Percentiles rank a stretch among this genome's conserved stretches.
These are phyloP conservation scores for Alternaria incomplexa DNA, from an alignment of 2,329 filamentous ascomycete genomes.

Conservation along the genomic window DNA sequence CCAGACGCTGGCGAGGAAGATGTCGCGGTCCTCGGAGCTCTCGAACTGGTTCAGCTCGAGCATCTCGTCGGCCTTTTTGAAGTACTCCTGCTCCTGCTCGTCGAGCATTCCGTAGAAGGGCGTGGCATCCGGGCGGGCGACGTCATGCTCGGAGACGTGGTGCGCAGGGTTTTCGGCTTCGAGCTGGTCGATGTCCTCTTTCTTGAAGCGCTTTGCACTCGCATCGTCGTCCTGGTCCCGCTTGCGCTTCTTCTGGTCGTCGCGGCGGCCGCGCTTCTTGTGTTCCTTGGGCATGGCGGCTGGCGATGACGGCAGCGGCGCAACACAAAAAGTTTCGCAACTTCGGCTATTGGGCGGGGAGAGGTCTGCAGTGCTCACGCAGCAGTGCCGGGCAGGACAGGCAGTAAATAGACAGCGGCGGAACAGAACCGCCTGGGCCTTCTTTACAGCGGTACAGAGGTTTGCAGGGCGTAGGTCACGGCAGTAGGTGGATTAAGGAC, in stretches of 20 bases:
- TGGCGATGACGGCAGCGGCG: constrained; percentile 13
- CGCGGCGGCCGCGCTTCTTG: constrained; percentile 64
- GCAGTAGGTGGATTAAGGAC: constrained; percentile 13
- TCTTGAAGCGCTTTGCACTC: constrained; percentile 44
- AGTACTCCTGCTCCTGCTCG: constrained; percentile 94
- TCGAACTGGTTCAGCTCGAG: constrained; percentile 89
- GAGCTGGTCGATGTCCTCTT: constrained; percentile 22
- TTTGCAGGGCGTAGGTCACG: constrained; percentile 12
- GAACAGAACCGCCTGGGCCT: not conserved
- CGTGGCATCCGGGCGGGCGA: constrained; percentile 58
- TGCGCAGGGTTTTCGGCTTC: constrained; percentile 21
- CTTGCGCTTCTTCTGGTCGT: constrained; percentile 58
- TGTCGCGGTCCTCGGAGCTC: constrained; percentile 64
- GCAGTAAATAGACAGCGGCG: not conserved
- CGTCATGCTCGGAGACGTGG: constrained; percentile 33
- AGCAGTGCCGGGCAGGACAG: not conserved
- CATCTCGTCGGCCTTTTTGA: constrained; percentile 85
- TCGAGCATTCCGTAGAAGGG: constrained; percentile 94
- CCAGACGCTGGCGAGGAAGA: constrained; percentile 78
- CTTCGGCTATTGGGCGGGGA: constrained; percentile 16
- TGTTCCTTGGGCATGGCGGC: constrained; percentile 65
- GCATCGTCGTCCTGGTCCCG: constrained; percentile 39
- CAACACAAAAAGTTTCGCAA: constrained; percentile 20
- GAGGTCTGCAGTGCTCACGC: not conserved
- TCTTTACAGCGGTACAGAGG: constrained; percentile 5